phyloP scores from a whole-genome alignment of 768 basidiomycete species.

The Mycena crocata region DNA sequence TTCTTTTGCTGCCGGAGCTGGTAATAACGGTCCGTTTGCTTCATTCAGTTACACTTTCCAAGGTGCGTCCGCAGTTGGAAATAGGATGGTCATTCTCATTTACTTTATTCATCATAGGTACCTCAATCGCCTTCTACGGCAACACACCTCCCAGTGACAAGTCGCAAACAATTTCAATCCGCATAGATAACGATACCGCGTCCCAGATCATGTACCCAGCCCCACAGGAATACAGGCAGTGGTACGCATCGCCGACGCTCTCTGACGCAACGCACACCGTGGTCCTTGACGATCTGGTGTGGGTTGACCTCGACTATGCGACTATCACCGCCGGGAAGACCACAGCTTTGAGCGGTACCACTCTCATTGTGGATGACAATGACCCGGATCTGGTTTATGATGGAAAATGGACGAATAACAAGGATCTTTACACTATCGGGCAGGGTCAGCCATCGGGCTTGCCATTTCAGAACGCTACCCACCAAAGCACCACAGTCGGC shows the following conservation, averaged over 20 bases:
- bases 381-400: background rate
- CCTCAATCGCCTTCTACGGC: background rate
- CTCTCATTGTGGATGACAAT: background rate
- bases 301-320: background rate
- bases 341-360: background rate
- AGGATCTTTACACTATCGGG: background rate
- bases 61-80: too few species aligned
- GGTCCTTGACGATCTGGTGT: background rate
- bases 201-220: background rate
- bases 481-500: background rate
- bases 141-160: background rate
- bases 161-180: background rate
- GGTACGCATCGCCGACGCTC: background rate
- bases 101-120: too few species aligned
- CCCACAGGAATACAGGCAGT: background rate
- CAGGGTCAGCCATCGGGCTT: background rate
- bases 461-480: background rate
- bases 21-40: background rate
- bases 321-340: background rate
- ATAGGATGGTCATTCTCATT: too few species aligned
- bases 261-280: background rate
- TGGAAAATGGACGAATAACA: background rate
- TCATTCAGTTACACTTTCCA: background rate
- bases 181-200: background rate
- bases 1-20: background rate